Evolutionary conservation across 2,329 filamentous ascomycete species (phyloP), one percentile per base, ranked within the genome.

Genomic region (Sclerotinia spermophila): DNA sequence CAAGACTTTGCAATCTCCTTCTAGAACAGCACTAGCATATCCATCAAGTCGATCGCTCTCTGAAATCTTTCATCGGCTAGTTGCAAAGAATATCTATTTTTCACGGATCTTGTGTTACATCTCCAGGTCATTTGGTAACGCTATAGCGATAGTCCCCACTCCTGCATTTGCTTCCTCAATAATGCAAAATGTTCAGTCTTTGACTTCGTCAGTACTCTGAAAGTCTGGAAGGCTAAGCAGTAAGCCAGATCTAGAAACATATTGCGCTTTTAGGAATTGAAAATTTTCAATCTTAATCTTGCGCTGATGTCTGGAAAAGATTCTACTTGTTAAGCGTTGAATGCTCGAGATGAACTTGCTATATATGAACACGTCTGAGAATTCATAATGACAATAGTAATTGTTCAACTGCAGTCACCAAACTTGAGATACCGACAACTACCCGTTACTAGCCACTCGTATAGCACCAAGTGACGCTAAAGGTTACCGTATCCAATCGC

Each of bases 321-420:
- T 3, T 3, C 6, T 3, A 0, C 13, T 8, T 1, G 15, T 8
- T 4, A 1, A 53, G n/a, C 5, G 13, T 27, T 6, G 27, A 17
- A 17, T 17, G n/a, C 15, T 30, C n/a, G 6, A 17, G 2, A 7
- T 53, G 13, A 17, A 2, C 27, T 4, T 2, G n/a, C 11, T 17
- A 13, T 53, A 27, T 53, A 13, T 17, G 7, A 53, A 17, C 15
- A n/a, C 1, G 5, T 3, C 17, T 3, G 48, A 53, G 27, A 0
- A 0, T 53, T 8, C n/a, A 53, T 2, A 53, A 17, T 7, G 48
- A 27, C n/a, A 13, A 11, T 53, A n/a, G 6, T 24, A 19, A 45
- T 10, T 4, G 8, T 45, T 45, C 44, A 8, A 53, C 5, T 27
- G 5, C n/a, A 27, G n/a, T 15, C 48, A 7, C n/a, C 48, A 27